Percentiles rank a stretch among this genome's conserved stretches.
phyloP scores from a whole-genome alignment of 257 asterid genomes.

The Dorcoceras hygrometricum region DNA sequence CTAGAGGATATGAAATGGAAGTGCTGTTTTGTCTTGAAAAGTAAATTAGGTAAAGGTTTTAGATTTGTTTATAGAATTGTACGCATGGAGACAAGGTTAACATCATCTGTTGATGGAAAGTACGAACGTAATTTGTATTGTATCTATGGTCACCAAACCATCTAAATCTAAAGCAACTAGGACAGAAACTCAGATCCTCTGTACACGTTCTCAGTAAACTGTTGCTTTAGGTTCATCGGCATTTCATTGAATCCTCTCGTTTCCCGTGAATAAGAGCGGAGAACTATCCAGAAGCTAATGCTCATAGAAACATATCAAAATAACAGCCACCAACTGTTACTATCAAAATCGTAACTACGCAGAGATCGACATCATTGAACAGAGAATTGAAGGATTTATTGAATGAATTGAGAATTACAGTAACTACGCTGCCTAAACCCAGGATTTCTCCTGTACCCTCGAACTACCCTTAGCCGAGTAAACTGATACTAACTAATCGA shows the following conservation, averaged over 20 bases:
- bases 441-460: too few relatives aligned
- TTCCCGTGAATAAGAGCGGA: not conserved
- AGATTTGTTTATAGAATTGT: not conserved
- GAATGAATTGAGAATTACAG: too few relatives aligned
- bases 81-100: conserved; percentile 7
- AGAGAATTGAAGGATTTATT: too few relatives aligned
- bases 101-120: not conserved
- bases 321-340: conserved; percentile 26
- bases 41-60: conserved; percentile 3
- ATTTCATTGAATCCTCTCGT: conserved; percentile 23
- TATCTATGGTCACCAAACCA: conserved; percentile 7
- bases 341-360: too few relatives aligned
- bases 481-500: too few relatives aligned
- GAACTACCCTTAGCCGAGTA: too few relatives aligned
- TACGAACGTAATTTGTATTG: conserved; percentile 4
- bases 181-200: conserved; percentile 8
- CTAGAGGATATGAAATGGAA: too few relatives aligned
- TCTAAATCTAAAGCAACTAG: conserved; percentile 18
- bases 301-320: conserved; percentile 22
- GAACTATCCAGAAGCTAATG: conserved; percentile 14
- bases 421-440: too few relatives aligned
- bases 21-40: too few relatives aligned
- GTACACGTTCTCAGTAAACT: not conserved
- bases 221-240: conserved; percentile 20
- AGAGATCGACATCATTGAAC: too few relatives aligned